These are phyloP conservation scores for Colletotrichum euphorbiae DNA, from an alignment of 2,329 filamentous ascomycete species.

Conservation along the genomic window DNA sequence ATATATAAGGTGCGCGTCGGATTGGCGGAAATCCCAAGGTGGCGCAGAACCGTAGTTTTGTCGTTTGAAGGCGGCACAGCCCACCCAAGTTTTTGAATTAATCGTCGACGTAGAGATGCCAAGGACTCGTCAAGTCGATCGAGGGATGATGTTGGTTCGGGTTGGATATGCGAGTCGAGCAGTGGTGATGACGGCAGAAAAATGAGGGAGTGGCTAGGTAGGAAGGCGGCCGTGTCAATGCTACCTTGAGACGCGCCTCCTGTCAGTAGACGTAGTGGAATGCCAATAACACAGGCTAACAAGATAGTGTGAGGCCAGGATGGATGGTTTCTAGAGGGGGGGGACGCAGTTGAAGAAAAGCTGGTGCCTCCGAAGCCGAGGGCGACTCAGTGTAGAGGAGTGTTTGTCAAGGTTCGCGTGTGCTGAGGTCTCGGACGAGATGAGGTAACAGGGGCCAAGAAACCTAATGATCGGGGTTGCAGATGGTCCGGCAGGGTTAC, in stretches of 20 bases:
- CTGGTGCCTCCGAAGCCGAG: slow-evolving; percentile 34
- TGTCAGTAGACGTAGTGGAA: slow-evolving; percentile 31
- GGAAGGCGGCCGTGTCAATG: slow-evolving; percentile 16
- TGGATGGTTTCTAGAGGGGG: background rate
- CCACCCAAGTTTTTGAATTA: slow-evolving; percentile 2
- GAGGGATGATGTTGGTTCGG: background rate
- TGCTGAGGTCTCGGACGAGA: slow-evolving; percentile 37
- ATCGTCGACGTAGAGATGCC: background rate
- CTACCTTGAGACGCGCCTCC: slow-evolving; percentile 29
- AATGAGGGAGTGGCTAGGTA: slow-evolving; percentile 18
- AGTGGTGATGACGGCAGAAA: slow-evolving; percentile 10
- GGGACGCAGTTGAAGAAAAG: slow-evolving; percentile 14
- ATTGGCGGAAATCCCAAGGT: background rate
- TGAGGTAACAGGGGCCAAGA: slow-evolving; percentile 41
- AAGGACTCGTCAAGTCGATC: slow-evolving; percentile 6
- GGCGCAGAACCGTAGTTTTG: slow-evolving; percentile 1
- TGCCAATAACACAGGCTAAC: background rate
- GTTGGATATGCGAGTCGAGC: slow-evolving; percentile 17
- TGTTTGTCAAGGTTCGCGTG: slow-evolving; percentile 39
- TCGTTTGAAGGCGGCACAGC: slow-evolving; percentile 24
- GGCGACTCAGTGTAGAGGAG: slow-evolving; percentile 28
- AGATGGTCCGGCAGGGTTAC: slow-evolving; percentile 40
- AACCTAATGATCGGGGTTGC: slow-evolving; percentile 40
- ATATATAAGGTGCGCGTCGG: slow-evolving; percentile 25
- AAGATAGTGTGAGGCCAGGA: slow-evolving; percentile 2